Conservation (phyloP, 768 basidiomycete genomes). For the Dentipellis fragilis region DNA sequence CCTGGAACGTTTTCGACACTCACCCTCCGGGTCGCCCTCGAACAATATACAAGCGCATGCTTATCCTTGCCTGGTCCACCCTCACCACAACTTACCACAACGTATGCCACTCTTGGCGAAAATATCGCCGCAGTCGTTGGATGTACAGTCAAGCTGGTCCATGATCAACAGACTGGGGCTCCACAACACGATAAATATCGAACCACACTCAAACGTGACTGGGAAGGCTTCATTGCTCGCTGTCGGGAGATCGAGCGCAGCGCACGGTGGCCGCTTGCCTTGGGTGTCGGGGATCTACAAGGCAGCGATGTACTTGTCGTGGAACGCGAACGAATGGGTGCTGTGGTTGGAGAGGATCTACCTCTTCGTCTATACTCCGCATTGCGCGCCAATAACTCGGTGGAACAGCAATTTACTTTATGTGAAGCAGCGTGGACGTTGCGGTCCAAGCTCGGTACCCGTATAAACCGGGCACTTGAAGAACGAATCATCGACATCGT, state of each 20-base stretch:
- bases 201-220: constrained; percentile 81
- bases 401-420: constrained; percentile 45
- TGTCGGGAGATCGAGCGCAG: constrained; percentile 86
- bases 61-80: constrained; percentile 51
- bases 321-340: constrained; percentile 70
- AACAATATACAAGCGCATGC: constrained; percentile 69
- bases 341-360: constrained; percentile 55
- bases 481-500: constrained; percentile 49
- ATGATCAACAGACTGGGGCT: constrained; percentile 71
- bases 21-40: constrained; percentile 73
- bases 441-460: constrained; percentile 38
- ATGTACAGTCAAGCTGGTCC: constrained; percentile 65
- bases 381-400: constrained; percentile 31
- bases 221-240: constrained; percentile 91
- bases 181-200: constrained; percentile 71
- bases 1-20: constrained; percentile 82
- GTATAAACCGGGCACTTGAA: constrained; percentile 34
- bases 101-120: constrained; percentile 60
- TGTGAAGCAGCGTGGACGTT: constrained; percentile 57
- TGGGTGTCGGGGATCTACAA: constrained; percentile 33
- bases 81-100: constrained; percentile 46
- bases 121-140: constrained; percentile 82
- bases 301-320: constrained; percentile 45
- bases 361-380: constrained; percentile 47
- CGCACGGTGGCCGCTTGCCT: constrained; percentile 68